Evolutionary conservation across 2,329 filamentous ascomycete genomes (phyloP).

Genomic region (Trichophyton mentagrophytes): DNA sequence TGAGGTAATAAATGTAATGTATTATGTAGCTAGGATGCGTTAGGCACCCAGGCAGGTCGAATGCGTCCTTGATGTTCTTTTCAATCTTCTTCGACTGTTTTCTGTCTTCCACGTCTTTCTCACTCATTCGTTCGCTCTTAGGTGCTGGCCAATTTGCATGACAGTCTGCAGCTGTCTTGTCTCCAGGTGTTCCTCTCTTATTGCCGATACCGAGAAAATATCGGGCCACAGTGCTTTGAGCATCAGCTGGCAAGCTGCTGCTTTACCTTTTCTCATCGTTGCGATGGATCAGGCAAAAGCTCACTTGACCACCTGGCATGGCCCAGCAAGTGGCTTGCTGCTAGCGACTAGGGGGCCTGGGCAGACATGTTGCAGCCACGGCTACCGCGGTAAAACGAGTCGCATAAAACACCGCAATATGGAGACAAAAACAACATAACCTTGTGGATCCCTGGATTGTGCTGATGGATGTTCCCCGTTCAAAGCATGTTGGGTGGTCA

Average conservation of each 20-base stretch:
- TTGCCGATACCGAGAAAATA: not conserved
- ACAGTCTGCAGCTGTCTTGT: not conserved
- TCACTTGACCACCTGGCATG: not conserved
- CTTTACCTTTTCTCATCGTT: not conserved
- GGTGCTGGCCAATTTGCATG: not conserved
- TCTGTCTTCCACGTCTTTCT: not conserved
- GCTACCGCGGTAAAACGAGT: constrained; percentile 1
- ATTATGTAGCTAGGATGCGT: not conserved
- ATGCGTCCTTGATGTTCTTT: not conserved
- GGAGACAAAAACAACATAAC: not conserved
- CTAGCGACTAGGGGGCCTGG: not conserved
- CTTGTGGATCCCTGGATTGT: not conserved
- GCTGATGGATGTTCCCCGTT: not conserved
- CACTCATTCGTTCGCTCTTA: not conserved
- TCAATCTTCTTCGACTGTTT: not conserved
- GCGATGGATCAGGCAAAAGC: not conserved
- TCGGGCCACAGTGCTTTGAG: not conserved
- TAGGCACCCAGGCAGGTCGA: constrained; percentile 1
- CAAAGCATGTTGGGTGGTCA: not conserved
- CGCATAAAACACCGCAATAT: not conserved
- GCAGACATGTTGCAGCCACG: not conserved
- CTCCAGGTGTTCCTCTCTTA: not conserved
- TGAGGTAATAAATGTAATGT: not conserved
- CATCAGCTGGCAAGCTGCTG: not conserved
- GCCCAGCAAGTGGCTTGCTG: not conserved